Conservation (phyloP, 768 basidiomycete genomes). For the Fomitopsis pulvina region DNA sequence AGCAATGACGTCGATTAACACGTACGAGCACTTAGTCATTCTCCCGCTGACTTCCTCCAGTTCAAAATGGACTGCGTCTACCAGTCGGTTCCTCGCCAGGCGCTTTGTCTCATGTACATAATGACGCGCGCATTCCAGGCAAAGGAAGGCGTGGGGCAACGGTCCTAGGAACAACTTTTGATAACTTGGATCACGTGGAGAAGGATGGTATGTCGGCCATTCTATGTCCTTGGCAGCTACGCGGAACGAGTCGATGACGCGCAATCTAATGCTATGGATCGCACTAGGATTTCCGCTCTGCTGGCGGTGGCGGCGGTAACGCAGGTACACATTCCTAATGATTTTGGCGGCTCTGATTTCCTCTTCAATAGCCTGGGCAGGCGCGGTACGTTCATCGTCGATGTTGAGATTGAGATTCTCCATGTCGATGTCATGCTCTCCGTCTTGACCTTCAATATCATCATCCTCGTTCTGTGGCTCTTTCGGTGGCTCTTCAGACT, state of each 20-base stretch:
- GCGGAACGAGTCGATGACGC: conserved; percentile 1
- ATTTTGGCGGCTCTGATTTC: conserved; percentile 7
- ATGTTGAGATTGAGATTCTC: conserved; percentile 3
- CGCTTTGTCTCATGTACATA: conserved; percentile 24
- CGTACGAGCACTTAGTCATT: conserved; percentile 28
- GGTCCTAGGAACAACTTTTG: conserved; percentile 29
- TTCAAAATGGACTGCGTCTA: conserved; percentile 20
- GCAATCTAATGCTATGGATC: neutral
- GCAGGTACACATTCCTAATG: conserved; percentile 4
- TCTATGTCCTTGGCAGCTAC: conserved; percentile 9
- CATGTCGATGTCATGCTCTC: neutral
- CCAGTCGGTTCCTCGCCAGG: conserved; percentile 25
- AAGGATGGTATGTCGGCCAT: too few species aligned
- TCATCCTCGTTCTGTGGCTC: neutral
- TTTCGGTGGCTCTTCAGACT: neutral
- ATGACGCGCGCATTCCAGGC: conserved; percentile 29
- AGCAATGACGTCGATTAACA: conserved; percentile 3
- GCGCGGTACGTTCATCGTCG: conserved; percentile 1
- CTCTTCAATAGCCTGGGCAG: conserved; percentile 1
- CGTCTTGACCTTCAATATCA: neutral
- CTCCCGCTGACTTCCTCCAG: conserved; percentile 6
- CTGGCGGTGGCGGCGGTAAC: neutral
- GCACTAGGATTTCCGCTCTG: neutral
- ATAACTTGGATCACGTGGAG: conserved; percentile 26
- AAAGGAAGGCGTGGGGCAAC: conserved; percentile 35